Percentiles rank a stretch among this genome's conserved stretches.
phyloP scores from a whole-genome alignment of 139 green algal genomes.

The Yamagishiella unicocca region DNA sequence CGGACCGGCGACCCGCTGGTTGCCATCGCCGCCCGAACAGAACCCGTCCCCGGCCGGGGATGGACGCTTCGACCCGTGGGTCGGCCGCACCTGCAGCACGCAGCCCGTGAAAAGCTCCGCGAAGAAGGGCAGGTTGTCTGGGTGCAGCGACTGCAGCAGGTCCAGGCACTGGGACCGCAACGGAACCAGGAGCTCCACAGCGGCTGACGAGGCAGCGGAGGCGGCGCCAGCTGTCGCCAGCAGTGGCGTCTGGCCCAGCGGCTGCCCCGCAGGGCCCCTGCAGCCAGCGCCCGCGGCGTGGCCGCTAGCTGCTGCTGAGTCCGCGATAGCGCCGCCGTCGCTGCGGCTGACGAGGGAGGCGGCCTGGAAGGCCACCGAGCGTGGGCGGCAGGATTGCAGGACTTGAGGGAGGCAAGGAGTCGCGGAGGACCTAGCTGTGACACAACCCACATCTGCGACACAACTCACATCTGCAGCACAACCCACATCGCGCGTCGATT shows the following conservation, averaged over 20 bases:
- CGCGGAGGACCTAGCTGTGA: too few species aligned
- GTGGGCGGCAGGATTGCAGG: too few species aligned
- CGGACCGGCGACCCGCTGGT: too few species aligned
- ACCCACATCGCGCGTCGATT: too few species aligned
- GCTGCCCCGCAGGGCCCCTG: neutral
- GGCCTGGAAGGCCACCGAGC: slow-evolving; percentile 2
- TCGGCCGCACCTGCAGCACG: slow-evolving; percentile 64
- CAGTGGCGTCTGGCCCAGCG: neutral
- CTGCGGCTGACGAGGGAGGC: slow-evolving; percentile 1
- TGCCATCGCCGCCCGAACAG: too few species aligned
- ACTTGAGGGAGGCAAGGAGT: too few species aligned
- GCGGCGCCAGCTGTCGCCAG: neutral
- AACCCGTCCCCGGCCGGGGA: too few species aligned
- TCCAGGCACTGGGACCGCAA: slow-evolving; percentile 56
- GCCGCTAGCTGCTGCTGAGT: neutral
- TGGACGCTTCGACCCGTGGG: neutral
- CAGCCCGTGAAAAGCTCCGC: slow-evolving; percentile 73
- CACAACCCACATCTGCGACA: too few species aligned
- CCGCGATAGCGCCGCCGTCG: neutral
- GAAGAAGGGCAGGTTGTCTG: slow-evolving; percentile 71
- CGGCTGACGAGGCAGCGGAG: neutral
- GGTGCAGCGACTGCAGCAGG: slow-evolving; percentile 65
- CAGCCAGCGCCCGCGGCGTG: neutral
- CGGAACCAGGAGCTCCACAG: slow-evolving; percentile 13
- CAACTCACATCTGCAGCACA: too few species aligned